Conservation (phyloP, 495 filamentous ascomycete species). For the Podospora comata region DNA sequence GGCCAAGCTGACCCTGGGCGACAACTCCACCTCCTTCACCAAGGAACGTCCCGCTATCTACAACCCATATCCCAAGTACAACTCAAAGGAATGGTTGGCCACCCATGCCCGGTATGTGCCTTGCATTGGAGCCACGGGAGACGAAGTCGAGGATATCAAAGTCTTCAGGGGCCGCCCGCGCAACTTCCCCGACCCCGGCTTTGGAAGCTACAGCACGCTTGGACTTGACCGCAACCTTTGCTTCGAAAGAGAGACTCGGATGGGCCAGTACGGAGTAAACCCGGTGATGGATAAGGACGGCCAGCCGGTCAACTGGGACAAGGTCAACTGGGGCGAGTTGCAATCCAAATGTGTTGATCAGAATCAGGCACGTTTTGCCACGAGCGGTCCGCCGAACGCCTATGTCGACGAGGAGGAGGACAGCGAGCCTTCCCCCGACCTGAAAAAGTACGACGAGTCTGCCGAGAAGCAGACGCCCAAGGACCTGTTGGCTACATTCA, state of each 20-base stretch:
- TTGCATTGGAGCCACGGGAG: constrained; percentile 38
- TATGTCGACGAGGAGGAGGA: constrained; percentile 21
- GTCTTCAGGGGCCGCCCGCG: constrained; percentile 60
- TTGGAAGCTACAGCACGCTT: constrained; percentile 72
- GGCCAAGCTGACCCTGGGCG: constrained; percentile 26
- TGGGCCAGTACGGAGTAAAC: constrained; percentile 77
- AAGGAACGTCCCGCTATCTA: constrained; percentile 38
- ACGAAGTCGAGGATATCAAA: constrained; percentile 33
- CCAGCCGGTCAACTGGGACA: constrained; percentile 57
- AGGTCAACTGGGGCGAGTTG: constrained; percentile 66
- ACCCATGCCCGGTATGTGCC: constrained; percentile 33
- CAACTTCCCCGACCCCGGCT: constrained; percentile 70
- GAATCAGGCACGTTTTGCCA: constrained; percentile 60
- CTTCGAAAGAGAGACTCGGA: constrained; percentile 83
- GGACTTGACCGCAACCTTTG: constrained; percentile 78
- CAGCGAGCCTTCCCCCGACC: neutral
- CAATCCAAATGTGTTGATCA: constrained; percentile 59
- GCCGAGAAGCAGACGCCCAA: constrained; percentile 6
- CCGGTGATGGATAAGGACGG: constrained; percentile 35
- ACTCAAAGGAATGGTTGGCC: constrained; percentile 34
- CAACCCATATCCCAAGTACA: constrained; percentile 51
- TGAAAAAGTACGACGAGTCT: constrained; percentile 6
- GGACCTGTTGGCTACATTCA: constrained; percentile 1
- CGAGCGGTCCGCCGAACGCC: constrained; percentile 31
- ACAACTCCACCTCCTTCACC: constrained; percentile 29